Conservation (phyloP, 768 basidiomycete genomes). For the Glaciozyma antarctica region DNA sequence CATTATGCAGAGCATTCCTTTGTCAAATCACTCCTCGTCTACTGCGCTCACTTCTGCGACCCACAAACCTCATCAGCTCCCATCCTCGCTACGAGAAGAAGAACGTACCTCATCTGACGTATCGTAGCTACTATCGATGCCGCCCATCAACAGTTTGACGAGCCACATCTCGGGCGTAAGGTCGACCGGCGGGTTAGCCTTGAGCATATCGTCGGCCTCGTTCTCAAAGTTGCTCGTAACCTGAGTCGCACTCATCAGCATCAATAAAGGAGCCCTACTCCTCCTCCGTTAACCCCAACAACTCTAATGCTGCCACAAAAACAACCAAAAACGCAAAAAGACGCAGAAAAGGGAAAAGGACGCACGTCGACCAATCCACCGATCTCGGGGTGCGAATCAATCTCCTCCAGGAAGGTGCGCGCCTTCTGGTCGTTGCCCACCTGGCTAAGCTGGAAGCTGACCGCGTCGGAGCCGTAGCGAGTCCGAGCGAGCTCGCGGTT, state of each 20-base stretch:
- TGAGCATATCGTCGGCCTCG: conserved; percentile 15
- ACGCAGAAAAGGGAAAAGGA: not conserved
- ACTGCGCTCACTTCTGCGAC: no score
- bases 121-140: not conserved
- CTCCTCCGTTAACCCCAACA: no score
- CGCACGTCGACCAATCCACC: conserved; percentile 40
- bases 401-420: conserved; percentile 38
- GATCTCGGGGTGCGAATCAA: conserved; percentile 40
- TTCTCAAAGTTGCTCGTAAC: conserved; percentile 18
- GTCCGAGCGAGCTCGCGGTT: conserved; percentile 10
- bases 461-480: conserved; percentile 37
- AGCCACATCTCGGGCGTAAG: conserved; percentile 40
- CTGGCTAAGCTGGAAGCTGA: conserved; percentile 36
- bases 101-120: no score
- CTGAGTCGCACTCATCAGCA: not conserved
- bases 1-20: no score
- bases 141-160: conserved; percentile 35
- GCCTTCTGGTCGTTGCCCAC: conserved; percentile 35
- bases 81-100: no score
- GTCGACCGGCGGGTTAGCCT: conserved; percentile 28
- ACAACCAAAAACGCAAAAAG: not conserved
- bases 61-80: no score
- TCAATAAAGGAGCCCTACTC: no score
- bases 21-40: no score
- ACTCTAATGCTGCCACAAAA: no score